Evolutionary conservation across 495 filamentous ascomycete genomes (phyloP), one percentile per base, ranked within the genome.

Genomic region (Penicillium silybi): DNA sequence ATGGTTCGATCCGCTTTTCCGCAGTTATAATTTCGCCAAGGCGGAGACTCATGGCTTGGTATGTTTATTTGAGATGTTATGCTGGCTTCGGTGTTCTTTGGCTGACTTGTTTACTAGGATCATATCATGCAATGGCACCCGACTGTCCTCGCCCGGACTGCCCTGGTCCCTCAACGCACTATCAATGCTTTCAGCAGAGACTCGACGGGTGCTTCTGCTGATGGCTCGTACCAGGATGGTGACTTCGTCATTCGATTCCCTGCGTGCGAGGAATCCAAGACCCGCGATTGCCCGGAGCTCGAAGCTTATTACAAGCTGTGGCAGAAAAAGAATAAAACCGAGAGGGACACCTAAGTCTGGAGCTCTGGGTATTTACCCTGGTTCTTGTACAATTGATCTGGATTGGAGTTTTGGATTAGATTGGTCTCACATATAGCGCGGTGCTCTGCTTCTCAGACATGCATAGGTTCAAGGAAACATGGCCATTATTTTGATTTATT

Each of bases 81-180:
- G 20, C 16, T 38, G 8, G 20, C 8, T 19, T 39, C 13, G 2
- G 29, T 3, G 11, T 18, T 39, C 16, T 27, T 27, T 34, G 39
- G 17, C 53, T 57, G 16, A 55, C 32, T 6, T 26, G 1, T 41
- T 15, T 41, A 11, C 3, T 56, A 92, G 87, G 89, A 92, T 68
- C 89, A 92, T 61, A 88, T 96, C 50, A 82, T 92, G 27, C 93
- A 96, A 77, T 99, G 95, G 95, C 95, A 99, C 65, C 91, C 93
- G n/a, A 99, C 93, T 0, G 89, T 97, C 46, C 79, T 99, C 17
- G 87, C 91, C 18, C 89, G 89, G 59, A 70, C 96, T 48, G 91
- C 87, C 1, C 72, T 99, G 11, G 72, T 99, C 17, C 90, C 90
- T 3, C 92, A 97, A 71, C 79, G 84, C 17, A 71, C 78, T 34